A percentile compares a stretch with the other conserved stretches of the same genome.
These are phyloP conservation scores for Apophysomyces sp. DNA, from an alignment of 371 early-diverging fungal genomes.

Conservation along the genomic window DNA sequence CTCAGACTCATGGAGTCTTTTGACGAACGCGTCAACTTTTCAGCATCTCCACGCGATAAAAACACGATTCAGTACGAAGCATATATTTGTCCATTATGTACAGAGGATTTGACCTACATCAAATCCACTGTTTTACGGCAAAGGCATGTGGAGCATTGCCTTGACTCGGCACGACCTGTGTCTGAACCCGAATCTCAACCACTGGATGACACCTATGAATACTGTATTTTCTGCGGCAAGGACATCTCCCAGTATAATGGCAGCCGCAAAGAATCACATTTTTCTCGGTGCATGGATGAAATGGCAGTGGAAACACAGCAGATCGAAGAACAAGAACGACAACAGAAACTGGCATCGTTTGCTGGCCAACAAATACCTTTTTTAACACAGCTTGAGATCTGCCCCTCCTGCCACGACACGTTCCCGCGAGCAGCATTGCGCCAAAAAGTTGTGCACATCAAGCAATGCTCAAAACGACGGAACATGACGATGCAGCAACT, in stretches of 20 bases:
- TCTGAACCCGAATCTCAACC: background rate
- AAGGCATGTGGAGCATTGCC: slow-evolving; percentile 25
- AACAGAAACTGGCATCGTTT: slow-evolving; percentile 1
- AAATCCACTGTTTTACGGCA: slow-evolving; percentile 28
- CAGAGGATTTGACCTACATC: slow-evolving; percentile 10
- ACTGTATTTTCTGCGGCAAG: slow-evolving; percentile 38
- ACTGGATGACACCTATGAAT: slow-evolving; percentile 13
- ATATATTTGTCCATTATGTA: slow-evolving; percentile 32
- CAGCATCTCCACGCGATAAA: background rate
- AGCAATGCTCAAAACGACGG: slow-evolving; percentile 18
- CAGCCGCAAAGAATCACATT: slow-evolving; percentile 18
- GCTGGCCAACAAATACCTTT: slow-evolving; percentile 23
- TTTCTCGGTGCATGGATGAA: slow-evolving; percentile 32
- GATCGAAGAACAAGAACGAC: slow-evolving; percentile 1
- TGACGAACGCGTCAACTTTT: too few species aligned
- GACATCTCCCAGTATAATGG: slow-evolving; percentile 13
- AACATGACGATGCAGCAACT: slow-evolving; percentile 14
- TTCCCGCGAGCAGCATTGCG: slow-evolving; percentile 9
- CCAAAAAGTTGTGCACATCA: slow-evolving; percentile 21
- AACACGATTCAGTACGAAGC: slow-evolving; percentile 2
- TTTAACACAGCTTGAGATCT: slow-evolving; percentile 16
- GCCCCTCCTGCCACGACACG: slow-evolving; percentile 32
- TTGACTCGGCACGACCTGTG: background rate
- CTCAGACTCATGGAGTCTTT: too few species aligned
- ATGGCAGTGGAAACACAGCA: slow-evolving; percentile 8